Evolutionary conservation across 495 filamentous ascomycete species (phyloP), one percentile per base, ranked within the genome.

Genomic region (Amniculicola lignicola): DNA sequence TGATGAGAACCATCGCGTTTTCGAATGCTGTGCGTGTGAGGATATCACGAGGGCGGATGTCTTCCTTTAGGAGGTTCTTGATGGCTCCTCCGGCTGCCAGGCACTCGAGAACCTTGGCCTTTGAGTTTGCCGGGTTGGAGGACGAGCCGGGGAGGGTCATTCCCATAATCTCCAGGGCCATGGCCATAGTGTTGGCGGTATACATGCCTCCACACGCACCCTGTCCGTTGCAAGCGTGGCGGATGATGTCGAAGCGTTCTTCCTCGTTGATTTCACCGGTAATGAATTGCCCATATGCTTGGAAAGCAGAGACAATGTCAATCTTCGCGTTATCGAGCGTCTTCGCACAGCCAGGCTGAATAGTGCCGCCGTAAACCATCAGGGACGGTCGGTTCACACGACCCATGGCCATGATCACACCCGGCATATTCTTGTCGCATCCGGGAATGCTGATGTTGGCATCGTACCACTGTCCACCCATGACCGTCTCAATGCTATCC

Each of bases 351-450:
- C 93, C 93, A 38, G 93, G 89, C 74, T 87, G 86, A 73, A 97
- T 97, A 35, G 86, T 87, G 51, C 93, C 93, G 57, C 93, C 93
- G 70, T 98, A 98, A 18, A 98, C 87, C 94, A 98, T 97, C 61
- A 98, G 68, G 54, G 86, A 88, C 23, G 93, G 93, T 46, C 93
- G 77, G 75, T 98, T 97, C 64, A 95, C 82, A 42, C 93, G 79
- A 24, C 89, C 93, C 93, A 96, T 96, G 36, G 93, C 94, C 76
- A 98, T 98, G 55, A 96, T 73, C 29, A 96, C 93, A 73, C 93
- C 93, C 5, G 93, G 93, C 94, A 98, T 96, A 73, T 98, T 98
- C 84, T 98, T 98, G 78, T 98, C 94, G 72, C 93, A 98, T 35
- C 93, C 93, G n/a, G 93, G 93, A 63, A 98, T 88, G 16, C 89